A percentile compares a stretch with the other conserved stretches of the same genome.
Evolutionary conservation across 805 yeast genomes (phyloP).

Genomic region (Kodamaea neixiangensis): DNA sequence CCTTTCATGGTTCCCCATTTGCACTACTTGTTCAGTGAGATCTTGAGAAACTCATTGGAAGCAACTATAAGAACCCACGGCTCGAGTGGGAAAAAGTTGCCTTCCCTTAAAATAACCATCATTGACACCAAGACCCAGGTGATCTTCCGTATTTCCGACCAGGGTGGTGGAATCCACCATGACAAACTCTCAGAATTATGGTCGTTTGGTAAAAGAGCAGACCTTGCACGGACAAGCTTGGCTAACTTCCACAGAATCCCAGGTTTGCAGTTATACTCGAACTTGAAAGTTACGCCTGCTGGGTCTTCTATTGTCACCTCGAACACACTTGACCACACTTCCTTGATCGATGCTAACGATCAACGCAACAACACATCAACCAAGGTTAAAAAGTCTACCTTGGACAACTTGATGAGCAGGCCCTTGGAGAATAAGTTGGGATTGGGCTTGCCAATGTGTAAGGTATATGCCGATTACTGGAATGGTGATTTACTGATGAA

Average conservation of each 20-base stretch:
- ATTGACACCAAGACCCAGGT: constrained; percentile 66
- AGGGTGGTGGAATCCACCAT: constrained; percentile 82
- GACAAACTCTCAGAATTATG: constrained; percentile 66
- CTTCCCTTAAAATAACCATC: constrained; percentile 77
- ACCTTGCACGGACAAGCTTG: constrained; percentile 57
- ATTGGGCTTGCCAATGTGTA: constrained; percentile 88
- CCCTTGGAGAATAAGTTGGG: constrained; percentile 79
- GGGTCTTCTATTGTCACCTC: constrained; percentile 37
- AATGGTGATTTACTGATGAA: constrained; percentile 84
- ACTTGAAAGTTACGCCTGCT: constrained; percentile 40
- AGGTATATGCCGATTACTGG: constrained; percentile 95
- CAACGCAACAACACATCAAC: constrained; percentile 17
- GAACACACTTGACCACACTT: constrained; percentile 36
- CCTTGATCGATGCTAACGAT: constrained; percentile 37
- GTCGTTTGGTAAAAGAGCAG: constrained; percentile 81
- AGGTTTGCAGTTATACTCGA: constrained; percentile 52
- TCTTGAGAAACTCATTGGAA: constrained; percentile 80
- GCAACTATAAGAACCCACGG: constrained; percentile 63
- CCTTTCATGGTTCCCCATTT: constrained; percentile 86
- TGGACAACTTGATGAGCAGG: constrained; percentile 66
- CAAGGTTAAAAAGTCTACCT: constrained; percentile 48
- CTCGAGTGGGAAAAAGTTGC: constrained; percentile 43
- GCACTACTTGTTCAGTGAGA: constrained; percentile 84
- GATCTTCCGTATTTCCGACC: constrained; percentile 79
- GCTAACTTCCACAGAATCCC: constrained; percentile 71